phyloP scores from a whole-genome alignment of 2,329 filamentous ascomycete genomes.

The Xylariales sp. region DNA sequence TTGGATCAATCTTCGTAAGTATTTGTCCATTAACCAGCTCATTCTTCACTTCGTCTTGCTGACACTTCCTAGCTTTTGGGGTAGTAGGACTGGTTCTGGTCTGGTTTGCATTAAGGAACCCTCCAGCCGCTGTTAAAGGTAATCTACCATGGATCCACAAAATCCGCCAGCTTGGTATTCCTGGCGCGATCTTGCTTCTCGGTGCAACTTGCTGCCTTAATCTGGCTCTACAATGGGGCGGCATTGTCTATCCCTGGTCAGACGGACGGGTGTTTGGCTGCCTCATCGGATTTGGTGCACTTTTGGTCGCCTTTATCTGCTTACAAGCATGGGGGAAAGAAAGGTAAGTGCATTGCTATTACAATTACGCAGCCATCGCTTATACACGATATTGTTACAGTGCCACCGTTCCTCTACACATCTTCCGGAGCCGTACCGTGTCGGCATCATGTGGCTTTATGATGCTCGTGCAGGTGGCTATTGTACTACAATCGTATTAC shows the following conservation, averaged over 20 bases:
- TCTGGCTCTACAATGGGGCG: conserved; percentile 21
- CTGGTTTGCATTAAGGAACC: conserved; percentile 2
- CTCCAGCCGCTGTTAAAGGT: conserved; percentile 1
- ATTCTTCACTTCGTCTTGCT: neutral
- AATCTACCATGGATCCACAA: conserved; percentile 1
- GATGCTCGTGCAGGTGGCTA: conserved; percentile 16
- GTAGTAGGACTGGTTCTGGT: conserved; percentile 2
- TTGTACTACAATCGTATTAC: conserved; percentile 17
- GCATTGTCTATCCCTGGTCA: conserved; percentile 17
- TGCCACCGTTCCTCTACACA: conserved; percentile 1
- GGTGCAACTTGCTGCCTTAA: conserved; percentile 12
- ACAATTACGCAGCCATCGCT: neutral
- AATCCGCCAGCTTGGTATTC: neutral
- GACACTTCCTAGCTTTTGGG: conserved; percentile 2
- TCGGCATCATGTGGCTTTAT: conserved; percentile 11
- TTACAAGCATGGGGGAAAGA: conserved; percentile 3
- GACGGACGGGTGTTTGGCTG: conserved; percentile 19
- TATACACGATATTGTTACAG: neutral
- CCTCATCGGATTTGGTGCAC: conserved; percentile 14
- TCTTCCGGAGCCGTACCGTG: conserved; percentile 9
- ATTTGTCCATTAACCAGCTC: neutral
- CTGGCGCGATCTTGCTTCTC: conserved; percentile 1
- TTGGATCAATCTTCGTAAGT: conserved; percentile 9
- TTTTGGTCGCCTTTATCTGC: neutral
- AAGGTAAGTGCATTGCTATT: neutral